phyloP scores from a whole-genome alignment of 1,284 basidiomycete species.

The Marasmius tenuissimus region DNA sequence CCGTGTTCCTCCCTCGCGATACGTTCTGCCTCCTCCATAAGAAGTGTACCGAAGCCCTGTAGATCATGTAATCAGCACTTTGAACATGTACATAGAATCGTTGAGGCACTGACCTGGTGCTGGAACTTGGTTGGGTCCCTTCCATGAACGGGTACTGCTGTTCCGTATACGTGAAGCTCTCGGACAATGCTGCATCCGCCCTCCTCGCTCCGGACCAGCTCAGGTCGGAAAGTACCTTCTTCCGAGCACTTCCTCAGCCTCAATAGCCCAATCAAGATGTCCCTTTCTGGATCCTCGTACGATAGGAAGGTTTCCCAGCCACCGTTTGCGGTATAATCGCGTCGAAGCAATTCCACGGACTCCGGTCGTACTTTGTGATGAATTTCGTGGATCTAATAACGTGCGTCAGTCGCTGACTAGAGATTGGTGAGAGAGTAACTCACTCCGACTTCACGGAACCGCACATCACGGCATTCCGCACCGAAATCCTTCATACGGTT shows the following conservation, averaged over 20 bases:
- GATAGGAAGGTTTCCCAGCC: slow-evolving; percentile 99
- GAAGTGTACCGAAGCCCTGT: slow-evolving; percentile 91
- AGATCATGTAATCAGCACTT: slow-evolving; percentile 14
- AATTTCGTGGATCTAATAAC: slow-evolving; percentile 88
- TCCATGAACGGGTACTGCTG: slow-evolving; percentile 95
- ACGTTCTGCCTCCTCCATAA: slow-evolving; percentile 99
- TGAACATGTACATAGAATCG: slow-evolving; percentile 2
- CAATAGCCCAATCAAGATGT: slow-evolving; percentile 94
- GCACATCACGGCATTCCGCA: slow-evolving; percentile 95
- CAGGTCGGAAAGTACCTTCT: slow-evolving; percentile 94
- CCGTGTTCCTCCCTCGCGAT: slow-evolving; percentile 99
- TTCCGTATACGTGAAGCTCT: slow-evolving; percentile 99
- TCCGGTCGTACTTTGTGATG: slow-evolving; percentile 97
- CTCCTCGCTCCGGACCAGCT: slow-evolving; percentile 76
- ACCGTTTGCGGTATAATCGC: slow-evolving; percentile 97
- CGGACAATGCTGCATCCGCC: slow-evolving; percentile 93
- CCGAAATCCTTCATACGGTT: slow-evolving; percentile 99
- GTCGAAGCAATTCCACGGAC: slow-evolving; percentile 93
- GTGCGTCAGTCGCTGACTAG: not conserved
- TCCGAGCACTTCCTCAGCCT: slow-evolving; percentile 94
- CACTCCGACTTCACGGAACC: slow-evolving; percentile 97
- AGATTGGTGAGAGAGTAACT: slow-evolving; percentile 29
- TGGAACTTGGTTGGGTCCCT: slow-evolving; percentile 98
- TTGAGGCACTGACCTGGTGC: slow-evolving; percentile 64
- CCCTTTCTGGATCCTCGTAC: slow-evolving; percentile 96